A percentile compares a stretch with the other conserved stretches of the same genome.
phyloP scores from a whole-genome alignment of 2,329 filamentous ascomycete genomes.

The Leptographium lundbergii region DNA sequence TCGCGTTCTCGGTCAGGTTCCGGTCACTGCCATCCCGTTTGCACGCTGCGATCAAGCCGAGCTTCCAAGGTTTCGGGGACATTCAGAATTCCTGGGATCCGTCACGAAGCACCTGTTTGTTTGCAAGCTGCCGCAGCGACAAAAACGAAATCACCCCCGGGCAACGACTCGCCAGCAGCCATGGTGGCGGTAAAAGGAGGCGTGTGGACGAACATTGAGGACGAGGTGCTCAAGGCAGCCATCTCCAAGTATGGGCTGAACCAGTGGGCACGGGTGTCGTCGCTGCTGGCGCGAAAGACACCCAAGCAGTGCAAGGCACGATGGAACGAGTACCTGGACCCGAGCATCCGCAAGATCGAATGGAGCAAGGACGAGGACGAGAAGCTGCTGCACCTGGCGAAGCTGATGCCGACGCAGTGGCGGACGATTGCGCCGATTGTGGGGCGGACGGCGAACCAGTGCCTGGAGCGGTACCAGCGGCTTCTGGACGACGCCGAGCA shows the following conservation, averaged over 20 bases:
- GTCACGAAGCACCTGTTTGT: background rate
- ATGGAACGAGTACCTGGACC: constrained; percentile 98
- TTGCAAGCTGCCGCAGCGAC: background rate
- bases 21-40: background rate
- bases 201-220: constrained; percentile 67
- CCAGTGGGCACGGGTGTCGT: constrained; percentile 97
- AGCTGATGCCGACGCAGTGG: constrained; percentile 99
- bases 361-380: constrained; percentile 99
- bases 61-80: background rate
- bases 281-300: constrained; percentile 90
- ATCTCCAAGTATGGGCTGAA: constrained; percentile 92
- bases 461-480: constrained; percentile 92
- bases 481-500: constrained; percentile 92
- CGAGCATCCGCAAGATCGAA: constrained; percentile 95
- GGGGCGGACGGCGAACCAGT: constrained; percentile 91
- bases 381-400: constrained; percentile 89
- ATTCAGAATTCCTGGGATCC: background rate
- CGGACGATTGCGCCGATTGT: constrained; percentile 95
- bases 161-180: constrained; percentile 13
- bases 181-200: constrained; percentile 67
- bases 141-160: background rate
- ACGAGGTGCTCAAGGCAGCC: constrained; percentile 94
- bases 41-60: background rate
- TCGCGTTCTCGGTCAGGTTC: background rate
- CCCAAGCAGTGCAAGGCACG: constrained; percentile 98